These are phyloP conservation scores for Raphanus raphanistrum DNA, from an alignment of 345 rosid species.

Conservation along the genomic window DNA sequence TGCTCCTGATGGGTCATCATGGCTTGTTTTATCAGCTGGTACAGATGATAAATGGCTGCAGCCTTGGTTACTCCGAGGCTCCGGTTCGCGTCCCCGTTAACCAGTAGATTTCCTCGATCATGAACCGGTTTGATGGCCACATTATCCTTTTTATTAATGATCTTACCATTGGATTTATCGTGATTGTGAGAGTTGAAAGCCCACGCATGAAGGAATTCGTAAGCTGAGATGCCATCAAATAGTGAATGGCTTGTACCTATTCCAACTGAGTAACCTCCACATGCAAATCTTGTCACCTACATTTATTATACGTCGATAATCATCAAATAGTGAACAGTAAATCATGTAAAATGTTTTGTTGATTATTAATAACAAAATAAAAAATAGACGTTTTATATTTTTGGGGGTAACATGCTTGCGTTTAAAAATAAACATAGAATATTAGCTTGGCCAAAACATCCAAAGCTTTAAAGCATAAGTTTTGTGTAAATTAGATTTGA, in stretches of 20 bases:
- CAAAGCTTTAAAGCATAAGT: neutral
- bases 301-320: neutral
- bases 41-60: slow-evolving; percentile 64
- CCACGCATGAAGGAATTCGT: slow-evolving; percentile 55
- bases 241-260: slow-evolving; percentile 66
- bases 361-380: neutral
- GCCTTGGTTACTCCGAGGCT: slow-evolving; percentile 34
- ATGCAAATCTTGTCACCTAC: slow-evolving; percentile 67
- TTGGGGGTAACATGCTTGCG: neutral
- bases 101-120: slow-evolving; percentile 47
- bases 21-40: slow-evolving; percentile 56
- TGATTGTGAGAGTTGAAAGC: slow-evolving; percentile 45
- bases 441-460: neutral
- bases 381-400: neutral
- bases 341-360: neutral
- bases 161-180: slow-evolving; percentile 19
- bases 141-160: neutral
- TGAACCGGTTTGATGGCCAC: slow-evolving; percentile 48
- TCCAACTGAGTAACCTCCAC: slow-evolving; percentile 68
- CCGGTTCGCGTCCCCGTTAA: slow-evolving; percentile 24
- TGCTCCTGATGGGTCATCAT: slow-evolving; percentile 25
- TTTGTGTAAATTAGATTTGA: neutral
- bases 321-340: neutral
- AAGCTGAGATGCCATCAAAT: slow-evolving; percentile 65
- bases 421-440: neutral